These are phyloP conservation scores for Liquidambar formosana DNA, from an alignment of 164 flowering plant genomes.

Conservation along the genomic window DNA sequence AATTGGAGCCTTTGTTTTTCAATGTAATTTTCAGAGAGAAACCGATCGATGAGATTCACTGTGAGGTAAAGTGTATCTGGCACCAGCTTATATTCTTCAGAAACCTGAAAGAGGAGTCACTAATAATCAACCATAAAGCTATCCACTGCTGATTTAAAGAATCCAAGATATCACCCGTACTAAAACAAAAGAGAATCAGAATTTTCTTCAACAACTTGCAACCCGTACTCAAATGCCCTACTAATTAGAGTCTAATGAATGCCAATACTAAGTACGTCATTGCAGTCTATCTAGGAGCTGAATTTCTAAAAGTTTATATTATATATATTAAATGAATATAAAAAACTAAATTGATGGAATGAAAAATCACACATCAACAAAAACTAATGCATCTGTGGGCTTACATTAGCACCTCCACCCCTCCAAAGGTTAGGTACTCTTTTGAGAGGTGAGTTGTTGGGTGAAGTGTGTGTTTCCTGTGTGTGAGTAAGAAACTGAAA, in stretches of 20 bases:
- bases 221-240: neutral
- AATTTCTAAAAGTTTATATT: neutral
- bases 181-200: neutral
- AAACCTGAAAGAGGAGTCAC: conserved; percentile 59
- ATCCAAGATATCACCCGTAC: neutral
- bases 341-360: neutral
- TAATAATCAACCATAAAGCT: neutral
- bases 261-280: neutral
- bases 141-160: neutral
- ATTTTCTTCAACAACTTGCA: too few relatives aligned
- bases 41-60: conserved; percentile 81
- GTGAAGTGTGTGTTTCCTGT: too few relatives aligned
- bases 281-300: neutral
- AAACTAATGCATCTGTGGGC: too few relatives aligned
- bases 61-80: conserved; percentile 97
- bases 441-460: too few relatives aligned
- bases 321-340: too few relatives aligned
- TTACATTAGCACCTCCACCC: too few relatives aligned
- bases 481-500: neutral
- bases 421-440: too few relatives aligned
- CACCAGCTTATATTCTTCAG: conserved; percentile 90
- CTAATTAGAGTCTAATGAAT: neutral
- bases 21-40: conserved; percentile 68
- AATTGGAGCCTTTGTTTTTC: conserved; percentile 85
- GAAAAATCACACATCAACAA: neutral